Evolutionary conservation across 495 filamentous ascomycete species (phyloP).

Genomic region (Alectoria sarmentosa): DNA sequence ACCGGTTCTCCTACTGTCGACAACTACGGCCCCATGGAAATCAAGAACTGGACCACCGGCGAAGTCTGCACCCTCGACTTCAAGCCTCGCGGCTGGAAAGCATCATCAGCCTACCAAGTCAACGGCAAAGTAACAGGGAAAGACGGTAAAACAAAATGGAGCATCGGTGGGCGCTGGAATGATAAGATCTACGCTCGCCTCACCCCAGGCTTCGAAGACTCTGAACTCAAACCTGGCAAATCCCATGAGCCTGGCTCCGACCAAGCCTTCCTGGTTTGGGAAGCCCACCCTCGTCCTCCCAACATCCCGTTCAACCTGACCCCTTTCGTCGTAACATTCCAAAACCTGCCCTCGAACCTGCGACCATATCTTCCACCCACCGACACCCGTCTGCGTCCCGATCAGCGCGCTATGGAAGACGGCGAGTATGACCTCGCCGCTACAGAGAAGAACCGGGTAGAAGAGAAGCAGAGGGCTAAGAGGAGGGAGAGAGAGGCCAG

Average conservation of each 20-base stretch:
- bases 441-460: conserved; percentile 86
- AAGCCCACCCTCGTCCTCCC: conserved; percentile 69
- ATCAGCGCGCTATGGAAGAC: conserved; percentile 98
- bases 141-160: conserved; percentile 70
- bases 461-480: conserved; percentile 84
- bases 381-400: conserved; percentile 81
- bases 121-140: conserved; percentile 73
- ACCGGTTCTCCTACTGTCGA: conserved; percentile 95
- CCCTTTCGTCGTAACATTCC: conserved; percentile 90
- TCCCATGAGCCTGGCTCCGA: conserved; percentile 41
- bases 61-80: conserved; percentile 89
- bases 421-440: conserved; percentile 92
- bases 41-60: conserved; percentile 94
- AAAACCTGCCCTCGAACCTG: conserved; percentile 73
- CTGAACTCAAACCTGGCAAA: conserved; percentile 51
- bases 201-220: conserved; percentile 81
- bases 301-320: conserved; percentile 96
- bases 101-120: conserved; percentile 79
- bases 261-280: conserved; percentile 87
- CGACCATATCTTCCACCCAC: conserved; percentile 74
- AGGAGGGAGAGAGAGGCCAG: conserved; percentile 62
- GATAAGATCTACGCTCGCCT: conserved; percentile 92
- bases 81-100: conserved; percentile 93
- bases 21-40: conserved; percentile 95
- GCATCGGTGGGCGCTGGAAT: conserved; percentile 92